phyloP scores from a whole-genome alignment of 2,329 filamentous ascomycete species.

The Sporothrix brasiliensis region DNA sequence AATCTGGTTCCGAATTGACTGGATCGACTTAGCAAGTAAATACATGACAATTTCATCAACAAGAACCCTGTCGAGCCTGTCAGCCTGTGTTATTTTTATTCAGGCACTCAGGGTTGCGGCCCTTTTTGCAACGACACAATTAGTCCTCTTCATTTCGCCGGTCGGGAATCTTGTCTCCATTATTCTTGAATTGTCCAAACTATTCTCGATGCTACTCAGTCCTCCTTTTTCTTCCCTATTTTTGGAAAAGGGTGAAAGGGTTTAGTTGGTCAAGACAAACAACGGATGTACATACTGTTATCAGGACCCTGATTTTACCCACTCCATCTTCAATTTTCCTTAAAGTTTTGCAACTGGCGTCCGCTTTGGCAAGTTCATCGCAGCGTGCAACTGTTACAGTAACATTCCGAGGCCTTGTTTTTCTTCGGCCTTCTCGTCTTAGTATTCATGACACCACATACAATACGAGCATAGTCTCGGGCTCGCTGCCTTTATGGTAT shows the following conservation, averaged over 20 bases:
- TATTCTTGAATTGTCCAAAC: not conserved
- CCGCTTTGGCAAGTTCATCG: not conserved
- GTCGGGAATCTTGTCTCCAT: not conserved
- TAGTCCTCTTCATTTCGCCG: not conserved
- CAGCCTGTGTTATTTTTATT: slow-evolving; percentile 19
- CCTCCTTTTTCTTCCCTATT: not conserved
- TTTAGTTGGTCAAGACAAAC: too few species aligned
- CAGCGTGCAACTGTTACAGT: slow-evolving; percentile 19
- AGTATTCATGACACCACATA: not conserved
- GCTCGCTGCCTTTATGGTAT: not conserved
- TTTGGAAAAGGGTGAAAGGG: not conserved
- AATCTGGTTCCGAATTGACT: slow-evolving; percentile 14
- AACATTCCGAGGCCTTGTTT: not conserved
- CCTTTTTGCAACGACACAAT: not conserved
- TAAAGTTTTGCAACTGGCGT: not conserved
- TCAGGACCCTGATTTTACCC: not conserved
- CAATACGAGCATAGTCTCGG: slow-evolving; percentile 4
- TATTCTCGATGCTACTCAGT: not conserved
- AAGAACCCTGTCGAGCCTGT: slow-evolving; percentile 8
- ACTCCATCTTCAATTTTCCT: not conserved
- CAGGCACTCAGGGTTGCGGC: slow-evolving; percentile 3
- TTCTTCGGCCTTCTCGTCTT: not conserved
- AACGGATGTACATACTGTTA: not conserved
- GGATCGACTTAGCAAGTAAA: not conserved
- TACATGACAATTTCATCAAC: not conserved